A percentile compares a stretch with the other conserved stretches of the same genome.
phyloP scores from a whole-genome alignment of 2,329 filamentous ascomycete genomes.

The Endoconidiophora polonica region DNA sequence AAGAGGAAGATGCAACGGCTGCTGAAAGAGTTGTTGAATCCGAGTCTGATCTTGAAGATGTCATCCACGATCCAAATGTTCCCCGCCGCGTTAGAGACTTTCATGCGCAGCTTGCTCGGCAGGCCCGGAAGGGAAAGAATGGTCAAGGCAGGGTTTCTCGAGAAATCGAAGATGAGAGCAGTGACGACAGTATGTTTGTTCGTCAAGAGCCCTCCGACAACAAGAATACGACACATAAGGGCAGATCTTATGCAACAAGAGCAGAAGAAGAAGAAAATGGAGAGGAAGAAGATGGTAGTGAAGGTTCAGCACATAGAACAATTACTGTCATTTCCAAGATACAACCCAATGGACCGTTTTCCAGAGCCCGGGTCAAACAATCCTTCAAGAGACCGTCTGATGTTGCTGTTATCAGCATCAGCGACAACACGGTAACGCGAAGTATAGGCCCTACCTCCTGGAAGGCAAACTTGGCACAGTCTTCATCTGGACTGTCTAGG shows the following conservation, averaged over 20 bases:
- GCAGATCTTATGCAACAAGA: slow-evolving; percentile 18
- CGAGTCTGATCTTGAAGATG: slow-evolving; percentile 6
- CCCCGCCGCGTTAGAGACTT: slow-evolving; percentile 21
- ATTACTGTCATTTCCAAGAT: not conserved
- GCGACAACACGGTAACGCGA: slow-evolving; percentile 47
- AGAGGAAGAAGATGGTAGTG: not conserved
- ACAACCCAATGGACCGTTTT: not conserved
- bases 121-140: not conserved
- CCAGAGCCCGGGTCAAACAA: not conserved
- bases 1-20: not conserved
- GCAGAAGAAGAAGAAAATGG: not conserved
- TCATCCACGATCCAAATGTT: slow-evolving; percentile 3
- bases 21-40: not conserved
- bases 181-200: slow-evolving; percentile 12
- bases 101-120: slow-evolving; percentile 19
- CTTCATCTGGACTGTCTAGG: not conserved
- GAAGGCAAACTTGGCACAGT: not conserved
- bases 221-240: slow-evolving; percentile 9
- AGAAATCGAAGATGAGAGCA: slow-evolving; percentile 17
- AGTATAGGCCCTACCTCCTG: slow-evolving; percentile 41
- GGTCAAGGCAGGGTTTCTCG: not conserved
- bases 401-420: slow-evolving; percentile 60
- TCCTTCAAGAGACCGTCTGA: slow-evolving; percentile 39
- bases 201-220: not conserved
- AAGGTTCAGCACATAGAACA: not conserved